Evolutionary conservation across 306 rosid genomes (phyloP).

Genomic region (Styphnolobium japonicum): DNA sequence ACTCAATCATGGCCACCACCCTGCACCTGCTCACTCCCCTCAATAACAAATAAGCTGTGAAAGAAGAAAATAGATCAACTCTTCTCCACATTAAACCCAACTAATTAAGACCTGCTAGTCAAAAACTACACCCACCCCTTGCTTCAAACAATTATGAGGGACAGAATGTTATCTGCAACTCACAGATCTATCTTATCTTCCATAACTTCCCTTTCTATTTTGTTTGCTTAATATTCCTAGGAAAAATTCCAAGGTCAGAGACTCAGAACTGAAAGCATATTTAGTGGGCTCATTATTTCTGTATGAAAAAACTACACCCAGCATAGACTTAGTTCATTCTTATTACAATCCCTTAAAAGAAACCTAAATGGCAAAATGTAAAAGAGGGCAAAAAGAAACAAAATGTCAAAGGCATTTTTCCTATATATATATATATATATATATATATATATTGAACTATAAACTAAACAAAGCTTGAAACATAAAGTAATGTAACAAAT

Average conservation of each 20-base stretch:
- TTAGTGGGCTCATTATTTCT: background rate
- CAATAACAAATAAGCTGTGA: background rate
- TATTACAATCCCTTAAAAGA: background rate
- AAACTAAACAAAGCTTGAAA: slow-evolving; percentile 14
- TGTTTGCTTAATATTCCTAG: background rate
- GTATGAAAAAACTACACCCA: background rate
- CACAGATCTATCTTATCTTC: background rate
- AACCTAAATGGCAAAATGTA: background rate
- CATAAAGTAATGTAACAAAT: background rate
- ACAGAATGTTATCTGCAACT: background rate
- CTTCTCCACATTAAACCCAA: background rate
- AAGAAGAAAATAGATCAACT: slow-evolving; percentile 2
- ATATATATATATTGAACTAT: background rate
- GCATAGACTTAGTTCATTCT: background rate
- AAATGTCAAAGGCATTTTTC: background rate
- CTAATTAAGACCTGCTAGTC: background rate
- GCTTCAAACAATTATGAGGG: background rate
- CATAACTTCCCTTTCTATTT: background rate
- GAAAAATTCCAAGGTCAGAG: background rate
- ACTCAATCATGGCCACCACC: background rate
- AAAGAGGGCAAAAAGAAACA: background rate
- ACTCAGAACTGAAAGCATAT: background rate
- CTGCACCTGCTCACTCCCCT: background rate
- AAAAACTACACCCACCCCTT: background rate
- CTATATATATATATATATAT: background rate